A percentile compares a stretch with the other conserved stretches of the same genome.
These are phyloP conservation scores for Xylaria arbuscula DNA, from an alignment of 2,329 filamentous ascomycete species.

Conservation along the genomic window DNA sequence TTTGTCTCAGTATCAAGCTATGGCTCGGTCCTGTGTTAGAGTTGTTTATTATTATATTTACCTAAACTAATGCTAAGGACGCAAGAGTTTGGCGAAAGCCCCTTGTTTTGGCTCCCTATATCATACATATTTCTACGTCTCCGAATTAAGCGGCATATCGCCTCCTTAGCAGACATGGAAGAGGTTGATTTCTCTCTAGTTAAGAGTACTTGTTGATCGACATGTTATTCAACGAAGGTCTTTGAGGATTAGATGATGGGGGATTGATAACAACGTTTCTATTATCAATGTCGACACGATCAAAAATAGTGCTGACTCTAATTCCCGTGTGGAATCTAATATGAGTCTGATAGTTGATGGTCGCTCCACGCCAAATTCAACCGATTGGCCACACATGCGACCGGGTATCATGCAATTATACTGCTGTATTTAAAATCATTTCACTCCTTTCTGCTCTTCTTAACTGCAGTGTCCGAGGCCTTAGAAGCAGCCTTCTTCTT, in stretches of 20 bases:
- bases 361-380: neutral
- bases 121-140: neutral
- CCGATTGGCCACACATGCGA: conserved; percentile 7
- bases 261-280: neutral
- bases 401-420: conserved; percentile 29
- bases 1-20: neutral
- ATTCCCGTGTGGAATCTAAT: neutral
- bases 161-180: too few relatives aligned
- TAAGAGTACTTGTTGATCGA: too few relatives aligned
- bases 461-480: conserved; percentile 36
- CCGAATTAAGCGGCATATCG: neutral
- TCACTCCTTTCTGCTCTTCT: conserved; percentile 42
- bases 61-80: too few relatives aligned
- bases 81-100: neutral
- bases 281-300: neutral
- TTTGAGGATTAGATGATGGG: too few relatives aligned
- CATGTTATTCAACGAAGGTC: too few relatives aligned
- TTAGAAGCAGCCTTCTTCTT: conserved; percentile 50
- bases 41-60: neutral
- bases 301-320: neutral
- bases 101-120: neutral
- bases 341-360: neutral
- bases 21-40: neutral
- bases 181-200: too few relatives aligned
- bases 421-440: conserved; percentile 9